Percentiles rank a stretch among this genome's conserved stretches.
Conservation (phyloP, 2,329 filamentous ascomycete genomes). For the Chalara sp. region DNA sequence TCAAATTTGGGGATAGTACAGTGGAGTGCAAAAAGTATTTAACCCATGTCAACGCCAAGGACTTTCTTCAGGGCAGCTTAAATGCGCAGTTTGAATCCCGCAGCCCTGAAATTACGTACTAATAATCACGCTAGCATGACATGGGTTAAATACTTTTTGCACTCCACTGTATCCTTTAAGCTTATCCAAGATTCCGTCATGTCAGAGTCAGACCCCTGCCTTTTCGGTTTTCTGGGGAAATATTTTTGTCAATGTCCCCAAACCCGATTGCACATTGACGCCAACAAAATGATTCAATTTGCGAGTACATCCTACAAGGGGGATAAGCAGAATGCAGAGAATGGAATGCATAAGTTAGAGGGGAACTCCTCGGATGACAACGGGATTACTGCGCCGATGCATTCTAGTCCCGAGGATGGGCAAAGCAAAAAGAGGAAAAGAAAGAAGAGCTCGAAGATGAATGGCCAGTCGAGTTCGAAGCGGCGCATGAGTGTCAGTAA, state of each 20-base stretch:
- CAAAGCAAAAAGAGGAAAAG: conserved; percentile 10
- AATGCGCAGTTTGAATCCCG: too few species aligned
- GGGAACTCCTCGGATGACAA: conserved; percentile 1
- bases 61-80: too few species aligned
- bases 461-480: conserved; percentile 20
- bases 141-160: too few species aligned
- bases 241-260: conserved; percentile 1
- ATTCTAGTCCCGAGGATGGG: conserved; percentile 1
- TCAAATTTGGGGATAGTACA: background rate
- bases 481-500: conserved; percentile 43
- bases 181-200: background rate
- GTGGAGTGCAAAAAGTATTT: too few species aligned
- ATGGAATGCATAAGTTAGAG: background rate
- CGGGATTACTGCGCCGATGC: conserved; percentile 2
- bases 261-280: background rate
- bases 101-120: too few species aligned
- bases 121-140: too few species aligned
- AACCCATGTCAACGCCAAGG: too few species aligned
- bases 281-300: conserved; percentile 19
- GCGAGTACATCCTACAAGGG: conserved; percentile 6
- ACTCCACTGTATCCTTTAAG: too few species aligned
- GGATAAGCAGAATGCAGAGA: too few species aligned
- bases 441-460: conserved; percentile 5
- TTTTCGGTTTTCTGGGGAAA: conserved; percentile 4
- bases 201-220: too few species aligned